Base-by-base conservation (phyloP, 1,284 basidiomycete species). In the Irpex sp. region DNA sequence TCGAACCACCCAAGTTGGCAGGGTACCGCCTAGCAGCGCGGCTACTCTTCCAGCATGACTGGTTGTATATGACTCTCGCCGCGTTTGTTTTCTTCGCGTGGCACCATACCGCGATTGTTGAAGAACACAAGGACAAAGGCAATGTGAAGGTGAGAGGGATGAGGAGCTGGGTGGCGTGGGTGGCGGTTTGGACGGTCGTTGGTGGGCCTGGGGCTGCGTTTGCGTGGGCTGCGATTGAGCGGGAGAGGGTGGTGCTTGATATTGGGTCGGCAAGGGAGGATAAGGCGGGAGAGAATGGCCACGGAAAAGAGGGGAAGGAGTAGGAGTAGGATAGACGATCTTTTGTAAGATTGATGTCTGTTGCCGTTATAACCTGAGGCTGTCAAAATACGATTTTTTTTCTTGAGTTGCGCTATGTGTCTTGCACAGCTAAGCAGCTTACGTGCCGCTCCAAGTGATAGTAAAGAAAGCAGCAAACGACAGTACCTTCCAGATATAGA, bases 31-130 rank as follows among this genome's bases (percentile, higher is more conserved):
- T 51, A 1, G 51, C 47, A n/a, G 51, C 28, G 6, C 59, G 62
- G 5, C 59, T 63, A 10, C 57, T 63, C 6, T 63, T 63, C 53
- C 59, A 61, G 54, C 57, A 63, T 36, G 62, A 63, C 59, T 63
- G 62, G 62, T 47, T 63, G 9, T 56, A 53, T 2, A 53, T 61
- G 59, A 63, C 62, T 0, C 12, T 58, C 10, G 59, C 62, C 10
- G 57, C 59, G 35, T 35, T 52, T 6, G 36, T 58, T 2, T 63
- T 63, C 57, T 63, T 63, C n/a, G 59, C 52, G 10, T 57, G 59
- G 49, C 23, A 39, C 6, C 59, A 61, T 53, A 2, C 0, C 1
- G 28, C 28, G 5, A 33, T 33, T 6, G 18, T 28, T 3, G 12
- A 16, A 10, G 33, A 16, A 14, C 5, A 5, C 18, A 4, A 23